phyloP scores from a whole-genome alignment of 306 rosid genomes.

The Prunus campanulata region DNA sequence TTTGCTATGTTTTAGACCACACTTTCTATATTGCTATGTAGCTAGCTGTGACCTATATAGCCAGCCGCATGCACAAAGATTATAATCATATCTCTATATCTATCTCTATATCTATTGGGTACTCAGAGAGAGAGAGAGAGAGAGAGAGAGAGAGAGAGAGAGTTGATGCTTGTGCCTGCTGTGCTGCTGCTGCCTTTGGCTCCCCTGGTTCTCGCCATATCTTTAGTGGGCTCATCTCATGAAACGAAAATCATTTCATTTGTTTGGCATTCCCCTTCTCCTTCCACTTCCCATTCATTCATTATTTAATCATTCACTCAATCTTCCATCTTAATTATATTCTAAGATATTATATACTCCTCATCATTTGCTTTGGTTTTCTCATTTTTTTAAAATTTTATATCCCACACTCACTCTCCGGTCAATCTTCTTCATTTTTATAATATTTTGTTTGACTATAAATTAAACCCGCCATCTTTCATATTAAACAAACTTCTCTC shows the following conservation, averaged over 20 bases:
- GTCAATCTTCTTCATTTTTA: no score
- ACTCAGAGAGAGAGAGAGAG: not conserved
- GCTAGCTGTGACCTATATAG: no score
- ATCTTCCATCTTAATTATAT: not conserved
- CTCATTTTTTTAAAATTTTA: not conserved
- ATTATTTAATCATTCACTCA: conserved; percentile 1
- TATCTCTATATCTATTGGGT: no score
- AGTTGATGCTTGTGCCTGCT: not conserved
- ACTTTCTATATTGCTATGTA: no score
- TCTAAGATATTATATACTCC: not conserved
- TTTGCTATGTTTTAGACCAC: no score
- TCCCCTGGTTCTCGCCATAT: conserved; percentile 6
- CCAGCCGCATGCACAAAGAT: no score
- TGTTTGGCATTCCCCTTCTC: not conserved
- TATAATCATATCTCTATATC: no score
- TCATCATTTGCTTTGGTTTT: not conserved
- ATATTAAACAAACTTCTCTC: no score
- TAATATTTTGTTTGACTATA: no score
- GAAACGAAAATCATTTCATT: not conserved
- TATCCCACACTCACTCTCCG: no score
- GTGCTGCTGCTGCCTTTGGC: not conserved
- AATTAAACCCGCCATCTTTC: no score
- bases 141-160: not conserved
- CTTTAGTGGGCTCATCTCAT: not conserved
- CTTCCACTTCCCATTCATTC: not conserved